Evolutionary conservation across 1,284 basidiomycete species (phyloP).

Genomic region (Binderoboletus segoi): DNA sequence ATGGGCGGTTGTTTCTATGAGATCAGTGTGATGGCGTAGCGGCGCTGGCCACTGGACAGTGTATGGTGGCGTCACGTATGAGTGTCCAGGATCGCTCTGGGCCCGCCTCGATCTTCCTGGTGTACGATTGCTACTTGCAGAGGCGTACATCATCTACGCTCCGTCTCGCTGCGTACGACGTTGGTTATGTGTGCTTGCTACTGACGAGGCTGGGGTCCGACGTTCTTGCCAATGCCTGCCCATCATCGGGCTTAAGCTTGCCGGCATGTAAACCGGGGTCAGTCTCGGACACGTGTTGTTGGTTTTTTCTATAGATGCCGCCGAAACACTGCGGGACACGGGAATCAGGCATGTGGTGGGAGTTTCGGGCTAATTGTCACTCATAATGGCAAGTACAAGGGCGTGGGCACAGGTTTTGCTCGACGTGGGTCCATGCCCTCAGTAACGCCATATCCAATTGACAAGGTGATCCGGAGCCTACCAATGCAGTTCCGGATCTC

Average conservation of each 20-base stretch:
- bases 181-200: not conserved
- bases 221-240: not conserved
- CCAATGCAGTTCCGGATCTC: not conserved
- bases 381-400: not conserved
- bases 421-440: not conserved
- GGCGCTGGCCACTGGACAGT: constrained; percentile 28
- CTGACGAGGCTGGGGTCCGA: not conserved
- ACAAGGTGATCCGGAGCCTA: not conserved
- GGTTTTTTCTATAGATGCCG: not conserved
- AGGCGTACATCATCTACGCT: constrained; percentile 21
- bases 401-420: not conserved
- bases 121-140: constrained; percentile 10
- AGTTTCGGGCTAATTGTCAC: not conserved
- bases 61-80: constrained; percentile 26
- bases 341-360: not conserved
- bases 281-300: constrained; percentile 7
- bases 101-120: constrained; percentile 19
- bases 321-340: not conserved
- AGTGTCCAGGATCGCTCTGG: constrained; percentile 30
- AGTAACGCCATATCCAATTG: not conserved
- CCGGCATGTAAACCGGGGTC: not conserved
- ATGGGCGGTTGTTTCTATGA: not conserved
- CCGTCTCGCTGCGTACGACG: not conserved
- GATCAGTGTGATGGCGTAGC: constrained; percentile 24
- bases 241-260: not conserved